These are phyloP conservation scores for Wickerhamiella vanderwaltii DNA, from an alignment of 805 yeast genomes.

Conservation along the genomic window DNA sequence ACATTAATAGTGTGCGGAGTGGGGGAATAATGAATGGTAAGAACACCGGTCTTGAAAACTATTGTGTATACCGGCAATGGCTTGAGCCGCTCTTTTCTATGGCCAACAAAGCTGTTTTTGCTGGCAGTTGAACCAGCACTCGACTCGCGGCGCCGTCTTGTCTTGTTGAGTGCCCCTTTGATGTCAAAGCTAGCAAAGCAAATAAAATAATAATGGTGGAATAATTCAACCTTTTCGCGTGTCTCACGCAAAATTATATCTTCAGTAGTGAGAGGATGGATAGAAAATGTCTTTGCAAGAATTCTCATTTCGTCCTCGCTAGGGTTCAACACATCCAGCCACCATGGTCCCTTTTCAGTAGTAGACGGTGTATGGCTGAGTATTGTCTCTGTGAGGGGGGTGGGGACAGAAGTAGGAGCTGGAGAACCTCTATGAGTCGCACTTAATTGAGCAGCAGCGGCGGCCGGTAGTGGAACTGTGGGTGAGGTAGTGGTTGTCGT, in stretches of 20 bases:
- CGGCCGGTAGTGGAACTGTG: conserved; percentile 10
- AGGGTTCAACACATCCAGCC: conserved; percentile 89
- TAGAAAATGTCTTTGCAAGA: conserved; percentile 77
- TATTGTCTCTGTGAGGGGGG: neutral
- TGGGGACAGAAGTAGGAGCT: conserved; percentile 3
- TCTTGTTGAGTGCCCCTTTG: conserved; percentile 11
- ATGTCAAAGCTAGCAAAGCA: conserved; percentile 81
- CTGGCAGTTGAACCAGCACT: conserved; percentile 1
- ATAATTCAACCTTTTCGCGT: conserved; percentile 87
- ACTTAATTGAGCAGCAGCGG: conserved; percentile 11
- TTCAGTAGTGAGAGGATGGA: conserved; percentile 93
- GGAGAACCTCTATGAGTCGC: conserved; percentile 6
- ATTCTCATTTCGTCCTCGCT: conserved; percentile 96
- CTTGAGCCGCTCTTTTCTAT: conserved; percentile 43
- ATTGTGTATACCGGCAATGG: conserved; percentile 89
- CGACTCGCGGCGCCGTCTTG: conserved; percentile 4
- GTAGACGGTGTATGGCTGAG: conserved; percentile 1
- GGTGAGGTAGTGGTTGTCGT: conserved; percentile 7
- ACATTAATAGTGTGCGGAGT: conserved; percentile 96
- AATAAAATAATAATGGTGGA: conserved; percentile 79
- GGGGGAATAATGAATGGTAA: conserved; percentile 87
- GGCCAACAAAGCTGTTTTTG: neutral
- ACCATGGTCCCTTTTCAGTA: conserved; percentile 47
- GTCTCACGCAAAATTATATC: conserved; percentile 90
- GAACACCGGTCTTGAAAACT: conserved; percentile 80